A percentile compares a stretch with the other conserved stretches of the same genome.
Evolutionary conservation across 129 eudicot species (phyloP).

Genomic region (Saussurea involucrata): DNA sequence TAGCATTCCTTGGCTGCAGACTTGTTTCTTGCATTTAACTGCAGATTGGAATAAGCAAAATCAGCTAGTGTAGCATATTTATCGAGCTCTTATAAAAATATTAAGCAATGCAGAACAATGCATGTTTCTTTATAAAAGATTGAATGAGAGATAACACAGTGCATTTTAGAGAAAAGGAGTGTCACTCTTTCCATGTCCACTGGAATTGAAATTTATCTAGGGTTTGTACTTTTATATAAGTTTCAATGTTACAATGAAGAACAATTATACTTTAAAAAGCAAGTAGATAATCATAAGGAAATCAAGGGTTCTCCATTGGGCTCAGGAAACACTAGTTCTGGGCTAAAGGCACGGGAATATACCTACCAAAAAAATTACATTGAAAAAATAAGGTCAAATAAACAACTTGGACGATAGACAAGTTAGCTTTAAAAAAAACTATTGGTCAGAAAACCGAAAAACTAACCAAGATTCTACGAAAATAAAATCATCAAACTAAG

Average conservation of each 20-base stretch:
- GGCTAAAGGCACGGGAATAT: not conserved
- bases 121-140: conserved; percentile 1
- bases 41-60: conserved; percentile 26
- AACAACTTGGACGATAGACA: conserved; percentile 5
- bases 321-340: conserved; percentile 14
- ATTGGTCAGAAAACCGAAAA: conserved; percentile 1
- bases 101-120: not conserved
- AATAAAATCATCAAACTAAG: not conserved
- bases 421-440: not conserved
- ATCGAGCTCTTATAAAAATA: conserved; percentile 8
- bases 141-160: not conserved
- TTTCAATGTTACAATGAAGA: not conserved
- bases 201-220: not conserved
- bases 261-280: not conserved
- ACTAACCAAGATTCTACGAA: conserved; percentile 1
- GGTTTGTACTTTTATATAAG: conserved; percentile 2
- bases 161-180: not conserved
- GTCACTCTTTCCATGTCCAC: conserved; percentile 10
- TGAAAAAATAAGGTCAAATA: not conserved
- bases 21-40: conserved; percentile 94
- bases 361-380: not conserved
- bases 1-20: conserved; percentile 99
- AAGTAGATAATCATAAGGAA: not conserved
- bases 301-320: not conserved
- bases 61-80: conserved; percentile 1